Base-by-base conservation (phyloP, 2,329 filamentous ascomycete genomes). In the Cadophora luteo-olivacea region DNA sequence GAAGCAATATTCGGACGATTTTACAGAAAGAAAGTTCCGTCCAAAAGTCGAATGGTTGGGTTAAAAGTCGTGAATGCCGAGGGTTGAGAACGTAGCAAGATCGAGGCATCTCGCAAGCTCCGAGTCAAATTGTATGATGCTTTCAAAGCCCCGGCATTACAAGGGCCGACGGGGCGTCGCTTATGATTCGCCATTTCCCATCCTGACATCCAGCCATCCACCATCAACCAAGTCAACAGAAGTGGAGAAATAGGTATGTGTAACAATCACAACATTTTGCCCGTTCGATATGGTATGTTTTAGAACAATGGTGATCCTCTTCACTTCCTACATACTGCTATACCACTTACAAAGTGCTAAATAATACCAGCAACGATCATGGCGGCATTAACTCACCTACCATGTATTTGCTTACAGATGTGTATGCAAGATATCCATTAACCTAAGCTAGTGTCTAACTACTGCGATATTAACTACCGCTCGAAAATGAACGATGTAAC, bases 71-170 rank as follows among this genome's bases (percentile, higher is more conserved):
- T 33, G 25, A 19, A 22, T 33, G 25, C 24, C 25, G 48, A 51
- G 61, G 5, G 52, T 33, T 41, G 29, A 29, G 45, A 57, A 61
- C 25, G 55, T 38, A 12, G 25, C 63, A 62, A 41, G 25, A 33
- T 62, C 60, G 60, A 49, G 25, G 60, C 38, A 62, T 49, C 60
- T 55, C 60, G 49, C 48, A 67, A 52, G 48, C 55, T 57, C 25
- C 24, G 9, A 25, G 60, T 32, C 24, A 45, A 32, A 51, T 62
- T 64, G 65, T 68, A 61, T n/a, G n/a, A 68, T 61, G 64, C 64
- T 69, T 66, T 66, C 41, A 63, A 69, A 66, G 57, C 62, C 48
- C 61, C 66, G 61, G 67, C 51, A 45, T 19, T 64, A 65, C 54
- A 51, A 52, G 14, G n/a, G 54, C 64, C 64, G 68, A 66, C n/a